phyloP scores from a whole-genome alignment of 495 filamentous ascomycete genomes.

The Cudoniella acicularis region DNA sequence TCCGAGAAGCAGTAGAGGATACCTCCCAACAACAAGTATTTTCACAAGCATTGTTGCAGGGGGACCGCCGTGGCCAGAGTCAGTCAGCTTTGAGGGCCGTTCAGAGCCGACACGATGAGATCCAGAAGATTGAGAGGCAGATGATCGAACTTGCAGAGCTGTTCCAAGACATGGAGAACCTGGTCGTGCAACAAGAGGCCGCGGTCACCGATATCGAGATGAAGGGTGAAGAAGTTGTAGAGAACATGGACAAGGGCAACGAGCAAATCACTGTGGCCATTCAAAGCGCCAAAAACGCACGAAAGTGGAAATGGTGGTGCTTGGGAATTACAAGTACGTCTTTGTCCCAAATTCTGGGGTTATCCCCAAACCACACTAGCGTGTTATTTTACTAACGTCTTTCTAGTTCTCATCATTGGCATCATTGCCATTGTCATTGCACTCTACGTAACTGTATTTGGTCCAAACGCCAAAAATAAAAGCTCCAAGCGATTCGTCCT shows the following conservation, averaged over 20 bases:
- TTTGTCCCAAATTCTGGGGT: background rate
- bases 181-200: constrained; percentile 80
- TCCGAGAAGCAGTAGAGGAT: constrained; percentile 70
- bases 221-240: constrained; percentile 72
- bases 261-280: constrained; percentile 74
- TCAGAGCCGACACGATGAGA: constrained; percentile 77
- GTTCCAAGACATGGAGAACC: constrained; percentile 78
- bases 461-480: constrained; percentile 40
- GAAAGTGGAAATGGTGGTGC: constrained; percentile 98
- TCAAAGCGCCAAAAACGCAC: constrained; percentile 68
- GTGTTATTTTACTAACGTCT: constrained; percentile 16
- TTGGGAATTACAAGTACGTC: constrained; percentile 74
- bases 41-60: constrained; percentile 70
- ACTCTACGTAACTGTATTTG: constrained; percentile 28
- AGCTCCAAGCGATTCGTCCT: constrained; percentile 27
- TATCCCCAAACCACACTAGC: background rate
- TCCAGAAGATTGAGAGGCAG: constrained; percentile 85
- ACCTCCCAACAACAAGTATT: constrained; percentile 70
- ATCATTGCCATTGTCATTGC: constrained; percentile 49
- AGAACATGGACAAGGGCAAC: constrained; percentile 77
- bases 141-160: constrained; percentile 81
- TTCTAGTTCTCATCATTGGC: constrained; percentile 43
- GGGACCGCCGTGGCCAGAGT: constrained; percentile 76
- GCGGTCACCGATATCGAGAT: constrained; percentile 73
- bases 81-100: constrained; percentile 73